Evolutionary conservation across 352 stramenopile species (phyloP).

Genomic region (Pseudoperonospora humuli): DNA sequence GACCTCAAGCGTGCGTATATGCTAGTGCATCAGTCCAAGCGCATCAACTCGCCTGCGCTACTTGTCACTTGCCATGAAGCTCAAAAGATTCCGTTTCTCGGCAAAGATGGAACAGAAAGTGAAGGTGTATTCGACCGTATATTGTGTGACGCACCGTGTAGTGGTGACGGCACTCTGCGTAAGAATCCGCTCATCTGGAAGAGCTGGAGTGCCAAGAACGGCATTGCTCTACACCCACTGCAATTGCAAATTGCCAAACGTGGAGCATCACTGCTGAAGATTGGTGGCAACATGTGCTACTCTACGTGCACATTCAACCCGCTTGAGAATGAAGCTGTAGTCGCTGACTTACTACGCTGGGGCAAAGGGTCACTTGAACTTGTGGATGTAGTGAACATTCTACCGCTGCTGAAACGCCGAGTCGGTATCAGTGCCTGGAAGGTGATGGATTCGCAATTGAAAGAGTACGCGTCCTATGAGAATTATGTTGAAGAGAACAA

Average conservation of each 20-base stretch:
- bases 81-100: conserved; percentile 92
- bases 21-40: conserved; percentile 96
- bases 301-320: conserved; percentile 98
- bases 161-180: conserved; percentile 95
- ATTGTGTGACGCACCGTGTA: conserved; percentile 97
- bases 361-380: conserved; percentile 87
- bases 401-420: conserved; percentile 81
- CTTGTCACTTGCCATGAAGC: conserved; percentile 95
- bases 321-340: conserved; percentile 99
- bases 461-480: conserved; percentile 72
- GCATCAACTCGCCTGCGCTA: conserved; percentile 90
- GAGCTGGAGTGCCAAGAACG: conserved; percentile 89
- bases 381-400: conserved; percentile 77
- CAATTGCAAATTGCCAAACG: conserved; percentile 94
- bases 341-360: conserved; percentile 91
- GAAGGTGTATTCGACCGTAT: conserved; percentile 96
- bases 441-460: conserved; percentile 84
- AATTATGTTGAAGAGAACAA: conserved; percentile 46
- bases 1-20: conserved; percentile 97
- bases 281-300: conserved; percentile 93
- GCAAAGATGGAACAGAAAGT: conserved; percentile 38
- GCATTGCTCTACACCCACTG: conserved; percentile 89
- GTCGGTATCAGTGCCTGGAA: conserved; percentile 90
- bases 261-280: conserved; percentile 86
- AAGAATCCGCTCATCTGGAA: conserved; percentile 97